Conservation (phyloP, 1,139 yeast genomes). For the Hemisphaericaspora subhashii region DNA sequence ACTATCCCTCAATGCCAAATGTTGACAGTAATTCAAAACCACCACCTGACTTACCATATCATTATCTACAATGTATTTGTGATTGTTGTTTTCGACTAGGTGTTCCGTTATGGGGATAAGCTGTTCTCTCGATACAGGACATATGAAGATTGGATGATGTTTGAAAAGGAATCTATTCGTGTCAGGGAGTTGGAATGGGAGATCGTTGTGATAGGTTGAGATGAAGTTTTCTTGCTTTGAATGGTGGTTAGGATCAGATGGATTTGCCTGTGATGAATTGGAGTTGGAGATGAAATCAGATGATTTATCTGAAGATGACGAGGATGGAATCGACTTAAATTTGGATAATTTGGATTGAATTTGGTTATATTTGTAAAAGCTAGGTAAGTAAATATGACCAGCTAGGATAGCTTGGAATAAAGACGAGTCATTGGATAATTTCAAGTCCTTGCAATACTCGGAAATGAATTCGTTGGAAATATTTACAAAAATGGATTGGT, state of each 20-base stretch:
- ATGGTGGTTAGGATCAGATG: neutral
- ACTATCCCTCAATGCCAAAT: constrained; percentile 46
- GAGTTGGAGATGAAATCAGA: neutral
- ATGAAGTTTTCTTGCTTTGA: constrained; percentile 10
- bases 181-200: constrained; percentile 48
- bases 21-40: constrained; percentile 44
- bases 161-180: constrained; percentile 42
- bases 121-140: constrained; percentile 90
- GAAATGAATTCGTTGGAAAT: constrained; percentile 56
- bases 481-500: constrained; percentile 32
- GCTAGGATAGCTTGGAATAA: constrained; percentile 65
- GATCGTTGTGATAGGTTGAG: constrained; percentile 33
- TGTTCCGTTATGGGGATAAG: constrained; percentile 36
- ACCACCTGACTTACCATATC: constrained; percentile 39
- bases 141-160: constrained; percentile 84
- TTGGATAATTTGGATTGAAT: constrained; percentile 36
- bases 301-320: constrained; percentile 43
- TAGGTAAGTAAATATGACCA: constrained; percentile 72
- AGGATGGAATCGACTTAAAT: constrained; percentile 35
- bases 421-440: constrained; percentile 70
- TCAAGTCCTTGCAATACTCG: constrained; percentile 64
- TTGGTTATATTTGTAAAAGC: constrained; percentile 63
- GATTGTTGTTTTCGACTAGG: constrained; percentile 16
- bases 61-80: constrained; percentile 15
- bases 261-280: neutral